Evolutionary conservation across 305 asterid species (phyloP), one percentile per base, ranked within the genome.

Genomic region (Fraxinus sp.): DNA sequence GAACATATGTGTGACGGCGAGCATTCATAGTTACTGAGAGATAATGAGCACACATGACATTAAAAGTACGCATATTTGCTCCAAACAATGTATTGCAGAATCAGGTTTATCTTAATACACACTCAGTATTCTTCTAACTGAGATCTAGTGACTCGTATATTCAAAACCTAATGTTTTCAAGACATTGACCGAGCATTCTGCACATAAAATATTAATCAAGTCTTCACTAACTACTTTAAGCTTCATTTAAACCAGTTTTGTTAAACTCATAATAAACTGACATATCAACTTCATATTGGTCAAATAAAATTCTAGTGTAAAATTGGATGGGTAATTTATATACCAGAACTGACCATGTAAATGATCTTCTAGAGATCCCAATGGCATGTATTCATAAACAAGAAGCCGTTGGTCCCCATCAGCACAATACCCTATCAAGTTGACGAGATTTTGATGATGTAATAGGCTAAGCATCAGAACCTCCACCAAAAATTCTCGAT

Each of bases 291-390:
- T 59, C 79, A 74, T 55, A 79, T 75, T n/a, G 32, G 24, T 36
- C 1, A 70, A 33, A 82, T 18, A 36, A 64, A 46, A 66, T 24
- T 30, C 22, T 14, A 33, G 62, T 59, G 76, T 24, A 86, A 36
- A 80, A 59, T 28, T 83, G 35, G 71, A 55, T 36, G 81, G 26
- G 70, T 37, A 11, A 66, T 59, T 70, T 35, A 77, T 77, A 46
- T 32, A 71, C 81, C 80, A 83, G 81, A 75, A 64, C 96, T 88
- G 85, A 95, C 98, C 98, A 75, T 93, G 98, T 84, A 95, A 90
- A 88, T 92, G 98, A 86, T 92, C 98, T 85, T 95, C 98, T 49
- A 95, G 87, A 78, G 98, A 94, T 85, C 98, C 98, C 94, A 95
- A 84, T 10, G 97, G 95, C 98, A 95, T 94, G 83, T 89, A 95